Percentiles rank a stretch among this genome's conserved stretches.
Conservation (phyloP, 1,284 basidiomycete species). For the Naganishia sp. region DNA sequence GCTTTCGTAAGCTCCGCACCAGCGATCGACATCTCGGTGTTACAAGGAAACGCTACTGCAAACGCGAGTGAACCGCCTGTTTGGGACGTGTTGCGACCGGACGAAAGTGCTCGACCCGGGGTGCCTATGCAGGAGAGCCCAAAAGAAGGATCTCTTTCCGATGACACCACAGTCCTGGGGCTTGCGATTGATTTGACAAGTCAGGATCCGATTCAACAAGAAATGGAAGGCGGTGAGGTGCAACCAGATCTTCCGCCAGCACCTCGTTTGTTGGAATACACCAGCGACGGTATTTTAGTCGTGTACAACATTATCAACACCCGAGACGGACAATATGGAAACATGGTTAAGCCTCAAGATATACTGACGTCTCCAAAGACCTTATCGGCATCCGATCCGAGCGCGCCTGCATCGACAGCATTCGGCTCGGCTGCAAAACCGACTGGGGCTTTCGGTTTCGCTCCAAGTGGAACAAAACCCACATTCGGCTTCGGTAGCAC, state of each 20-base stretch:
- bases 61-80: constrained; percentile 40
- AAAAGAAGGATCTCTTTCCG: constrained; percentile 29
- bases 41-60: constrained; percentile 37
- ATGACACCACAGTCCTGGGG: constrained; percentile 56
- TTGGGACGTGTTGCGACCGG: constrained; percentile 57
- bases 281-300: constrained; percentile 58
- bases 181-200: constrained; percentile 58
- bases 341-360: constrained; percentile 47
- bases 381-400: constrained; percentile 1
- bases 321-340: constrained; percentile 50
- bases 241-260: constrained; percentile 54
- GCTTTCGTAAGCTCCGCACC: constrained; percentile 56
- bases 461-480: constrained; percentile 27
- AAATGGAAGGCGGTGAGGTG: constrained; percentile 55
- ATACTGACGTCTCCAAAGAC: constrained; percentile 31
- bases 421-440: constrained; percentile 5
- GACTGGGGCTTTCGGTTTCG: not conserved
- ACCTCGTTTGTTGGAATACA: constrained; percentile 56
- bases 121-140: constrained; percentile 54
- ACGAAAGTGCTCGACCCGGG: constrained; percentile 57
- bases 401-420: constrained; percentile 3
- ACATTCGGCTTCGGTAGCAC: constrained; percentile 40
- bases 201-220: constrained; percentile 50
- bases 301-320: constrained; percentile 57
- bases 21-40: constrained; percentile 52